A percentile compares a stretch with the other conserved stretches of the same genome.
These are phyloP conservation scores for Cercophora samala DNA, from an alignment of 495 filamentous ascomycete genomes.

Conservation along the genomic window DNA sequence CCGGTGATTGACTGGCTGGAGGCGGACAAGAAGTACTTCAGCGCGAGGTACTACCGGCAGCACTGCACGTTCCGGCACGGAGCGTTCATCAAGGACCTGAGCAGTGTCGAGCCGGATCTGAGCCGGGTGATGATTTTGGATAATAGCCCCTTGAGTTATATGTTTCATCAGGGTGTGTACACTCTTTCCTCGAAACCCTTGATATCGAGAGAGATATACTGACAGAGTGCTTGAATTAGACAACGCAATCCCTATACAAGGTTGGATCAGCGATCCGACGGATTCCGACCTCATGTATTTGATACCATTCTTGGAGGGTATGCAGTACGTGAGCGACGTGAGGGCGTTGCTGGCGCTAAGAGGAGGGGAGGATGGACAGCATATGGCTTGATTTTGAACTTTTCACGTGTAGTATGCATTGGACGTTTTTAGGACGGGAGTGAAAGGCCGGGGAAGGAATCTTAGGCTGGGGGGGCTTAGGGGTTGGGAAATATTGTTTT, in stretches of 20 bases:
- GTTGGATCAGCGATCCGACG: constrained; percentile 88
- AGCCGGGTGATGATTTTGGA: constrained; percentile 98
- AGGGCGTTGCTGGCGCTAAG: constrained; percentile 82
- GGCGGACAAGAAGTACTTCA: constrained; percentile 92
- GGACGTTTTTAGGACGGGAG: neutral
- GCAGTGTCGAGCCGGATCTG: constrained; percentile 90
- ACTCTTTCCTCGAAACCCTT: neutral
- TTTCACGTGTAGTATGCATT: neutral
- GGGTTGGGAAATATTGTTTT: neutral
- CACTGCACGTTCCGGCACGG: constrained; percentile 94
- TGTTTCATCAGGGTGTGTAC: constrained; percentile 89
- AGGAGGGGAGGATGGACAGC: constrained; percentile 70
- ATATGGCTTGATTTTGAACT: constrained; percentile 33
- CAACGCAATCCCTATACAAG: constrained; percentile 91
- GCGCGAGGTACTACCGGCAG: constrained; percentile 86
- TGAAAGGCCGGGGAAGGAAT: neutral
- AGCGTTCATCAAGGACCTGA: constrained; percentile 96
- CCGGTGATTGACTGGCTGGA: constrained; percentile 99
- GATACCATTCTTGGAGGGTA: constrained; percentile 86
- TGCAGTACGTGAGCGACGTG: constrained; percentile 96
- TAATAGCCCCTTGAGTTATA: constrained; percentile 96
- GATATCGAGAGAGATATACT: neutral
- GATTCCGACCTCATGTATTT: constrained; percentile 88
- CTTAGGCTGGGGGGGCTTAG: neutral
- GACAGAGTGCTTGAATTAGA: constrained; percentile 53